phyloP scores from a whole-genome alignment of 495 filamentous ascomycete species.

The Trichoderma asperelloides region DNA sequence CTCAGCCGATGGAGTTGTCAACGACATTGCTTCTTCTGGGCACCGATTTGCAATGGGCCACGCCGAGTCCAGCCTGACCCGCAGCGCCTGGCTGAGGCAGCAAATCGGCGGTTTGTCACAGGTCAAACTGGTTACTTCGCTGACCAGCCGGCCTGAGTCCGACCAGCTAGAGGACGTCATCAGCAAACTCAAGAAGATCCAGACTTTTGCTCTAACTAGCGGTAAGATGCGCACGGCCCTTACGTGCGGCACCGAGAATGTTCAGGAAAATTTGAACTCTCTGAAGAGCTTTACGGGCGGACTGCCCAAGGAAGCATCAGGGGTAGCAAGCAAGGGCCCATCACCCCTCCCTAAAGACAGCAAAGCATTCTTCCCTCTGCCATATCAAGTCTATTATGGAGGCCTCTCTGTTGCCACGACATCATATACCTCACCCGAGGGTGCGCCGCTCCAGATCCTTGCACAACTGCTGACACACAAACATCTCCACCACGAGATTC shows the following conservation, averaged over 20 bases:
- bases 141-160: slow-evolving; percentile 42
- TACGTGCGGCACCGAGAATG: slow-evolving; percentile 69
- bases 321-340: slow-evolving; percentile 8
- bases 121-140: slow-evolving; percentile 67
- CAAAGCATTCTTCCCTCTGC: slow-evolving; percentile 85
- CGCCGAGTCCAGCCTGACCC: slow-evolving; percentile 70
- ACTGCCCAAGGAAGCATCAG: slow-evolving; percentile 31
- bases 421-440: slow-evolving; percentile 66
- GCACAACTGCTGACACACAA: slow-evolving; percentile 94
- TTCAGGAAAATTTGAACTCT: slow-evolving; percentile 59
- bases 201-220: slow-evolving; percentile 59
- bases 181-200: slow-evolving; percentile 77
- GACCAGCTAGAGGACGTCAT: slow-evolving; percentile 68
- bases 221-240: slow-evolving; percentile 66
- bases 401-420: slow-evolving; percentile 72
- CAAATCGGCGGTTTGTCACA: slow-evolving; percentile 81
- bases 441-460: slow-evolving; percentile 75
- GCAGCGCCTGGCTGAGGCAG: slow-evolving; percentile 60
- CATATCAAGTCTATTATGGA: slow-evolving; percentile 95
- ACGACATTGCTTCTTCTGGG: slow-evolving; percentile 78
- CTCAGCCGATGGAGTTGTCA: slow-evolving; percentile 81
- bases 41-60: slow-evolving; percentile 76
- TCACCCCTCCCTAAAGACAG: slow-evolving; percentile 31
- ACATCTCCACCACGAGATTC: slow-evolving; percentile 93
- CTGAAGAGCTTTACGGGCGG: slow-evolving; percentile 61